Conservation (phyloP, 176 grass and related monocot species). For the Chrysopogon serrulatus region DNA sequence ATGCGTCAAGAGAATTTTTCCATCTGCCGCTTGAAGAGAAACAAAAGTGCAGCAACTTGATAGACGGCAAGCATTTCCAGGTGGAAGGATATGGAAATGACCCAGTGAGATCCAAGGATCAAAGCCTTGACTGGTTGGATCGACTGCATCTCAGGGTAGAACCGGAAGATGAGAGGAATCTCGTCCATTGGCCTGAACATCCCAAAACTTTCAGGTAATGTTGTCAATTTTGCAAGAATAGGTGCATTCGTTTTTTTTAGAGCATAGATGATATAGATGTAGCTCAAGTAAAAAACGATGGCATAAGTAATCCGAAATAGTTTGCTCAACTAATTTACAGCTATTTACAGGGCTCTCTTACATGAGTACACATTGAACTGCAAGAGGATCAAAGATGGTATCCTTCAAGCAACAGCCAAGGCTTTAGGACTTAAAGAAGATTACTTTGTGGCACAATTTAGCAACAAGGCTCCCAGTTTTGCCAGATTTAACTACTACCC, state of each 20-base stretch:
- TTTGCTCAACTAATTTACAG: not conserved
- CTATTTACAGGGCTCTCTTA: conserved; percentile 29
- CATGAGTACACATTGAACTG: conserved; percentile 34
- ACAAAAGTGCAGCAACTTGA: conserved; percentile 16
- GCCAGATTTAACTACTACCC: conserved; percentile 55
- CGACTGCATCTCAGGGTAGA: conserved; percentile 34
- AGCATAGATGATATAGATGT: not conserved
- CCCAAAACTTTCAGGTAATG: conserved; percentile 53
- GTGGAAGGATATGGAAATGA: conserved; percentile 19
- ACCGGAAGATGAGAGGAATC: conserved; percentile 46
- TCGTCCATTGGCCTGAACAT: conserved; percentile 39
- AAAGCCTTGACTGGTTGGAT: conserved; percentile 44
- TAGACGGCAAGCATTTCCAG: conserved; percentile 14
- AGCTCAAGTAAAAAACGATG: not conserved
- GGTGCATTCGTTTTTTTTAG: not conserved
- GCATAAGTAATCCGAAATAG: not conserved
- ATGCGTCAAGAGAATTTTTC: conserved; percentile 38
- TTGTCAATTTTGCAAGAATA: not conserved
- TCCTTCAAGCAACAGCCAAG: conserved; percentile 29
- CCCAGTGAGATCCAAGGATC: conserved; percentile 5
- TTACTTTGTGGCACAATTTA: conserved; percentile 22
- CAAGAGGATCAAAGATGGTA: conserved; percentile 27
- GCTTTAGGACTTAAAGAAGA: conserved; percentile 21
- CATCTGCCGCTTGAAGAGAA: conserved; percentile 27
- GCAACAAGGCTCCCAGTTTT: conserved; percentile 12